A percentile compares a stretch with the other conserved stretches of the same genome.
phyloP scores from a whole-genome alignment of 805 yeast genomes.

The Spathaspora passalidarum region DNA sequence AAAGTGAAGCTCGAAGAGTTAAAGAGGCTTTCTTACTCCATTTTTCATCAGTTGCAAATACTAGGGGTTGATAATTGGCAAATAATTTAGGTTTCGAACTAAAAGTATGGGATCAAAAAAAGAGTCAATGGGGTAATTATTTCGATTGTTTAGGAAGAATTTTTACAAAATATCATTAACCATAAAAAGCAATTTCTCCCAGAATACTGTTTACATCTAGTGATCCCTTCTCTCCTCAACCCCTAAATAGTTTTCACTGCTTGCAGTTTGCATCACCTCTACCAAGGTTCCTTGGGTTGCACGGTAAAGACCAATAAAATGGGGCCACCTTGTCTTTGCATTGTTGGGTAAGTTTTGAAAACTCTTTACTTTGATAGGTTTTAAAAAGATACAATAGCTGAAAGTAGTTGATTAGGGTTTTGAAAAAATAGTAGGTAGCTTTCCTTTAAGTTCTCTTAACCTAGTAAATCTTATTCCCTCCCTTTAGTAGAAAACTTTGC shows the following conservation, averaged over 20 bases:
- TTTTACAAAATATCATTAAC: neutral
- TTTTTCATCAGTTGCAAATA: neutral
- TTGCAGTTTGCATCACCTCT: neutral
- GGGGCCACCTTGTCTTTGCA: neutral
- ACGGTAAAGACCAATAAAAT: neutral
- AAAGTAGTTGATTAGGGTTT: too few species aligned
- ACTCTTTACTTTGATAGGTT: too few species aligned
- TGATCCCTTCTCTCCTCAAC: neutral
- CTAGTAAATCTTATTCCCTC: too few species aligned
- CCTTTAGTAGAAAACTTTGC: too few species aligned
- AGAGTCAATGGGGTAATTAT: neutral
- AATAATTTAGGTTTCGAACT: neutral
- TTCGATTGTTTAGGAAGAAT: neutral
- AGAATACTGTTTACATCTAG: neutral
- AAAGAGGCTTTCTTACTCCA: neutral
- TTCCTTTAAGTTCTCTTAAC: too few species aligned
- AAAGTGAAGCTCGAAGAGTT: neutral
- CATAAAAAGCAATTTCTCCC: neutral
- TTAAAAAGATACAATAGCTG: too few species aligned
- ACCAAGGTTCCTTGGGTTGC: neutral
- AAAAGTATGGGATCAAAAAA: neutral
- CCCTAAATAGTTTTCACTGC: neutral
- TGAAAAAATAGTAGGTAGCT: too few species aligned
- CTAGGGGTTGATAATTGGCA: neutral
- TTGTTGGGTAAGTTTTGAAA: too few species aligned